Evolutionary conservation across 179 eudicot species (phyloP), one percentile per base, ranked within the genome.

Genomic region (Heliamphora pulchella): DNA sequence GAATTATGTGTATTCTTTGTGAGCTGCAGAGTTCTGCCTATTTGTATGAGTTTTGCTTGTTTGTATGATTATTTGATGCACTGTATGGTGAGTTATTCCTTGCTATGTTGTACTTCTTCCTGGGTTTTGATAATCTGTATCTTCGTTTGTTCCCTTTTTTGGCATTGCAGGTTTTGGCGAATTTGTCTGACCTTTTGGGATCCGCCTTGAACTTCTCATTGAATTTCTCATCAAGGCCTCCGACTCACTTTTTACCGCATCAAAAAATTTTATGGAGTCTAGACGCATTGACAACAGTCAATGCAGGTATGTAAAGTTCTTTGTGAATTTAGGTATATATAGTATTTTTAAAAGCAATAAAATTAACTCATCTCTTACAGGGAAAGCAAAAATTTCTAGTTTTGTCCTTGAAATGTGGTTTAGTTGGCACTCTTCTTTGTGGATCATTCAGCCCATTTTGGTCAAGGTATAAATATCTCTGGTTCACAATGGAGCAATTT

Each of bases 341-440:
- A 1, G 13, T 66, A 8, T 66, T 41, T 66, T 41, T 13, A 0
- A 31, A 0, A 31, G 47, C 47, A 31, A 66, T 31, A 31, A 31
- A 31, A 31, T 31, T 31, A 31, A 31, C 31, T 31, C 31, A 31
- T 31, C 31, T 31, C 31, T 79, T 84, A 82, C 91, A 92, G 94
- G 85, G 67, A 74, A 64, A 59, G 59, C 78, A 53, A 89, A 88
- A 81, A 44, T 94, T 80, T 78, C 92, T 57, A 87, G 90, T 84
- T 88, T 88, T 71, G 80, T 88, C 76, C 88, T 91, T 78, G 98
- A 91, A 82, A 88, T 91, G 90, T 96, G 99, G 99, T 91, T 86
- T 81, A 91, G 88, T 55, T 96, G 99, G 99, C 99, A 94, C 86
- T 87, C 89, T 71, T 87, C 89, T 74, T 81, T 94, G 90, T 94